Evolutionary conservation across 2,329 filamentous ascomycete genomes (phyloP).

Genomic region (Pleochaeta shiraiana): DNA sequence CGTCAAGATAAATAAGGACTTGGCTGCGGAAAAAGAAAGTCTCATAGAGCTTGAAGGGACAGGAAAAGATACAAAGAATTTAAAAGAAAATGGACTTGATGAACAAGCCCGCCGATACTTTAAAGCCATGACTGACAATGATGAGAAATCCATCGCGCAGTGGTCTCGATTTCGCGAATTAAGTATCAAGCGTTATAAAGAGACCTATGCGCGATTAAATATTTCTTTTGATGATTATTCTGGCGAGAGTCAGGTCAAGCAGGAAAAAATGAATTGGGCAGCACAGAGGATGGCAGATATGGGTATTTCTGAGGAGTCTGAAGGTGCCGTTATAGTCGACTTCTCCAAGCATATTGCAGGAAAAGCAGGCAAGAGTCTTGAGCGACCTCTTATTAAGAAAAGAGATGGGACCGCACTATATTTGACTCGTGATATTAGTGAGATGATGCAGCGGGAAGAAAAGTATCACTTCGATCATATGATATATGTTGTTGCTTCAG

Average conservation of each 20-base stretch:
- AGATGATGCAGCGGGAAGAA: slow-evolving; percentile 42
- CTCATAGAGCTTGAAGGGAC: slow-evolving; percentile 26
- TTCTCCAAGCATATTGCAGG: slow-evolving; percentile 44
- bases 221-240: slow-evolving; percentile 50
- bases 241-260: slow-evolving; percentile 51
- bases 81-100: slow-evolving; percentile 37
- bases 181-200: slow-evolving; percentile 42
- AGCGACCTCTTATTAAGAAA: slow-evolving; percentile 49
- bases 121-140: slow-evolving; percentile 47
- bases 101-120: slow-evolving; percentile 56
- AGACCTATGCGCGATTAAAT: slow-evolving; percentile 47
- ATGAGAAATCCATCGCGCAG: slow-evolving; percentile 33
- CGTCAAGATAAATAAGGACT: slow-evolving; percentile 46
- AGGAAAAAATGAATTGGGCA: slow-evolving; percentile 41
- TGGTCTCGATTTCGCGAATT: slow-evolving; percentile 46
- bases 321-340: slow-evolving; percentile 52
- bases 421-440: slow-evolving; percentile 56
- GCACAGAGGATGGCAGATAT: slow-evolving; percentile 40
- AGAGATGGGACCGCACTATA: slow-evolving; percentile 57
- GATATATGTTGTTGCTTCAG: slow-evolving; percentile 56
- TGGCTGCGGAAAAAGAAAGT: slow-evolving; percentile 40
- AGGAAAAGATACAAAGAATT: slow-evolving; percentile 23
- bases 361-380: slow-evolving; percentile 46
- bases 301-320: slow-evolving; percentile 42
- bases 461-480: slow-evolving; percentile 52